Conservation (phyloP, 331 rosid species). For the Pyracantha coccinea region DNA sequence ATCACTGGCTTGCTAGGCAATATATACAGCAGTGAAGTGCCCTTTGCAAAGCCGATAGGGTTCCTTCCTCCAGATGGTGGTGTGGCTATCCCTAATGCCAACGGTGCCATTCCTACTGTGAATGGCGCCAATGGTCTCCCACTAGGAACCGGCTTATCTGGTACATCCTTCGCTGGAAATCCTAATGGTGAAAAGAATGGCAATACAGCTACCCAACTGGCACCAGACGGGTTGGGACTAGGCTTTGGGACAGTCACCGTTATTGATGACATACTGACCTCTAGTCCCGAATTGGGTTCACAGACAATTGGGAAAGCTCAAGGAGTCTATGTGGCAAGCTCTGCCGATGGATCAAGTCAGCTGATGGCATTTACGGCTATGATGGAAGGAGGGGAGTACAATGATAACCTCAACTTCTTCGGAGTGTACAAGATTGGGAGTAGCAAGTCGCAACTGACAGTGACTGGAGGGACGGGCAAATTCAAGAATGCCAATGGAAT, state of each 20-base stretch:
- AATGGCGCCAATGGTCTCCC: constrained; percentile 82
- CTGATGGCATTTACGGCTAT: constrained; percentile 30
- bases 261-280: constrained; percentile 37
- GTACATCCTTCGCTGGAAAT: constrained; percentile 60
- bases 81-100: constrained; percentile 80
- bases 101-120: constrained; percentile 82
- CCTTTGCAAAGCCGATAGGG: constrained; percentile 69
- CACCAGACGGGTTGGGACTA: constrained; percentile 82
- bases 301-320: constrained; percentile 37
- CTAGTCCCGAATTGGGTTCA: constrained; percentile 39
- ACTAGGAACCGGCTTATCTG: constrained; percentile 71
- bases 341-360: constrained; percentile 28
- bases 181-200: constrained; percentile 17
- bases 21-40: constrained; percentile 80
- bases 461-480: constrained; percentile 38
- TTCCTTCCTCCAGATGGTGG: constrained; percentile 53
- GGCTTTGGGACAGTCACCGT: constrained; percentile 48
- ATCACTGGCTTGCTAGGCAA: constrained; percentile 73
- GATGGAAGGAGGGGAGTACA: constrained; percentile 25
- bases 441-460: constrained; percentile 23
- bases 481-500: constrained; percentile 31
- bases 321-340: constrained; percentile 37
- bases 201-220: constrained; percentile 38
- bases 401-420: constrained; percentile 32
- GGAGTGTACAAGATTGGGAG: constrained; percentile 23